Conservation (phyloP, 1,139 yeast genomes). For the Scheffersomyces stambukii region DNA sequence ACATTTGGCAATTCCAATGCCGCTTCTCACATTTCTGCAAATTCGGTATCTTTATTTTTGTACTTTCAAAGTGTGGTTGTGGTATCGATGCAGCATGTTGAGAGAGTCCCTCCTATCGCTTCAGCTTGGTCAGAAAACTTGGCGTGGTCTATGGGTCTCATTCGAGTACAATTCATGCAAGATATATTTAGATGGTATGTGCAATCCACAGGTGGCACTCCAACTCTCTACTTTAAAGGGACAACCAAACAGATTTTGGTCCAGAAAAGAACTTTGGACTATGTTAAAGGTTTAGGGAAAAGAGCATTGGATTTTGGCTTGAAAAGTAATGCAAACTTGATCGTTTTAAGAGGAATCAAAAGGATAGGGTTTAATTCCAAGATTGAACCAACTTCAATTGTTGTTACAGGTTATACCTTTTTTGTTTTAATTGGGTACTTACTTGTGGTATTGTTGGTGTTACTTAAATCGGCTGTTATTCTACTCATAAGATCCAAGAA, state of each 20-base stretch:
- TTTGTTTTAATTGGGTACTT: slow-evolving; percentile 64
- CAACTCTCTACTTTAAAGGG: slow-evolving; percentile 55
- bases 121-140: slow-evolving; percentile 77
- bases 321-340: slow-evolving; percentile 41
- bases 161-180: slow-evolving; percentile 66
- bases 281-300: slow-evolving; percentile 15
- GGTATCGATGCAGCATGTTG: slow-evolving; percentile 69
- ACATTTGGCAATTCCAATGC: slow-evolving; percentile 77
- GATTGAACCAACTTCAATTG: slow-evolving; percentile 72
- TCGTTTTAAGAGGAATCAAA: slow-evolving; percentile 69
- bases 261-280: slow-evolving; percentile 49
- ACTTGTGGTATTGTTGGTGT: slow-evolving; percentile 43
- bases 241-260: slow-evolving; percentile 60
- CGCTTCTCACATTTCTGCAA: slow-evolving; percentile 73
- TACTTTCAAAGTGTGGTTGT: slow-evolving; percentile 78
- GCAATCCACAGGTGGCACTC: slow-evolving; percentile 74
- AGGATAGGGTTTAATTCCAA: slow-evolving; percentile 64
- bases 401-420: slow-evolving; percentile 72
- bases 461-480: slow-evolving; percentile 47
- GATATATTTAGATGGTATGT: slow-evolving; percentile 76
- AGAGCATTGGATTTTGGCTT: slow-evolving; percentile 30
- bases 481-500: slow-evolving; percentile 39
- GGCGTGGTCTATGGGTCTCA: slow-evolving; percentile 85
- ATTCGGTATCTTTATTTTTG: slow-evolving; percentile 66
- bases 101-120: slow-evolving; percentile 73